Evolutionary conservation across 2,329 filamentous ascomycete species (phyloP), one percentile per base, ranked within the genome.

Genomic region (Ceratocystis albifundus): DNA sequence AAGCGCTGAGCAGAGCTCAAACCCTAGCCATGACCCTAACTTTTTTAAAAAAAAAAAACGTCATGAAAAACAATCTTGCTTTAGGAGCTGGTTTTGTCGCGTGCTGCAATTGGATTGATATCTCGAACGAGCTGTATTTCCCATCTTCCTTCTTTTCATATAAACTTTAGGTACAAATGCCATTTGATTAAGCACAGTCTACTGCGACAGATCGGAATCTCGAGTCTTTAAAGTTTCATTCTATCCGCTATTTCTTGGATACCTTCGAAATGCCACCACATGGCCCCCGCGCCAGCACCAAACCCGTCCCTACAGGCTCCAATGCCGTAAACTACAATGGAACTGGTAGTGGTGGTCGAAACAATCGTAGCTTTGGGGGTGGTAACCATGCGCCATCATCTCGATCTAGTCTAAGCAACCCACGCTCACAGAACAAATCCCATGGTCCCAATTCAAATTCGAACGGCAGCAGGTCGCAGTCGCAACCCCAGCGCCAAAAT

Each of bases 281-380:
- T 50, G 53, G 48, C 44, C 50, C 65, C 61, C 65, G 61, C 48
- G 36, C 32, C 15, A 45, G 48, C 6, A 61, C n/a, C 32, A 67
- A 61, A 57, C 6, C 62, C 22, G 66, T 64, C 7, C 48, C 44
- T 15, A 59, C 62, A n/a, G 63, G 63, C 7, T 64, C 57, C 15
- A 65, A 65, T 22, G 45, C 46, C 25, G 20, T 61, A 12, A 28
- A 53, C 22, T 61, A 32, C 53, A 57, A 65, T 15, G 64, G 41
- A 25, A 61, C 55, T 3, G 44, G 46, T 53, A 30, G 64, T 22
- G 55, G 64, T 48, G 55, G 66, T 12, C 57, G 66, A 2, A 28
- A 57, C 2, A 50, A 36, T 10, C 53, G 66, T 5, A 41, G 61
- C 22, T 65, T 65, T 41, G 63, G 64, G 22, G 30, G 62, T 36